phyloP scores from a whole-genome alignment of 2,329 filamentous ascomycete species.

The Podosphaera xanthii region DNA sequence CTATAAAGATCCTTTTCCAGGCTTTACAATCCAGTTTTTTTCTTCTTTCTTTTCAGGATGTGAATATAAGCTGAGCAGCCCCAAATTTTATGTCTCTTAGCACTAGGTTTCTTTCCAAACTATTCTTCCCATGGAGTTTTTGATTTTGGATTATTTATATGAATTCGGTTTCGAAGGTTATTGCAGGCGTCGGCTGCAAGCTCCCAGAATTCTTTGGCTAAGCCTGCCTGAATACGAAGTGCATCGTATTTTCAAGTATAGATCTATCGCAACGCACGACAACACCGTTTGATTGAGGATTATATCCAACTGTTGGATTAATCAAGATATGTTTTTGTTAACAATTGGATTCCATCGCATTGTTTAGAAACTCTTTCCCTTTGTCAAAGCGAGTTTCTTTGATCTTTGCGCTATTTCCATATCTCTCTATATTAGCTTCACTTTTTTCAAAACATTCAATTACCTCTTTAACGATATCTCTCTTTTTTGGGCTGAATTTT shows the following conservation, averaged over 20 bases:
- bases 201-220: background rate
- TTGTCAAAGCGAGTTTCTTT: background rate
- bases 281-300: background rate
- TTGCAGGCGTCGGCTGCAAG: background rate
- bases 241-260: background rate
- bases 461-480: background rate
- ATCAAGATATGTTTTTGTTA: background rate
- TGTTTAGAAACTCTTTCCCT: background rate
- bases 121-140: background rate
- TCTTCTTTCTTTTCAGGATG: background rate
- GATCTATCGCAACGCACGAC: background rate
- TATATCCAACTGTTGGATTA: constrained; percentile 1
- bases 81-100: background rate
- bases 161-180: background rate
- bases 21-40: background rate
- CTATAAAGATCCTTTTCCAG: background rate
- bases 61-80: background rate
- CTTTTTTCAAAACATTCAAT: background rate
- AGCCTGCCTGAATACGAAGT: background rate
- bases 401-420: background rate
- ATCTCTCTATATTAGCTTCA: background rate
- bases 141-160: background rate
- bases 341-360: background rate
- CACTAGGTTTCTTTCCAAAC: constrained; percentile 1
- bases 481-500: background rate